phyloP scores from a whole-genome alignment of 108 stramenopile species.

The Cyclotella baltica region DNA sequence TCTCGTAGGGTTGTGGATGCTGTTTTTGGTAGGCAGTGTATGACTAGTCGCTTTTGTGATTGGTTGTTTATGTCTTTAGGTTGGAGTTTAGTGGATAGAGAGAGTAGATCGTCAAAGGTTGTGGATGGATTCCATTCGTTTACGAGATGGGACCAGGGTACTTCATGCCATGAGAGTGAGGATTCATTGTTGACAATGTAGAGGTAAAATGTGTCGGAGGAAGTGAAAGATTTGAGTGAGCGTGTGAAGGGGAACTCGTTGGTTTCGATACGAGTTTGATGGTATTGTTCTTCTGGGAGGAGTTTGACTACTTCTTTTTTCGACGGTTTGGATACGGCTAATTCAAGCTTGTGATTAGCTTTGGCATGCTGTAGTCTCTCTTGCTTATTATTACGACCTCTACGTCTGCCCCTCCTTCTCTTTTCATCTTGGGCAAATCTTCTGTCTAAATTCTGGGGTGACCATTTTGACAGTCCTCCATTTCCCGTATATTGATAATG shows the following conservation, averaged over 20 bases:
- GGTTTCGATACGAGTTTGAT: background rate
- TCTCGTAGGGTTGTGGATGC: conserved; percentile 39
- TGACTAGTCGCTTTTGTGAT: conserved; percentile 19
- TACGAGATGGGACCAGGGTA: conserved; percentile 30
- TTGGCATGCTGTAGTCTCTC: background rate
- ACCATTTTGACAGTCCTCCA: background rate
- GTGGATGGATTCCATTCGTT: conserved; percentile 28
- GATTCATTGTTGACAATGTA: conserved; percentile 24
- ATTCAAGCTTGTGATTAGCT: background rate
- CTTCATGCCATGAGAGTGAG: conserved; percentile 34
- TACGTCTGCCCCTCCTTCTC: background rate
- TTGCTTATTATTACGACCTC: background rate
- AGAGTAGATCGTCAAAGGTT: conserved; percentile 13
- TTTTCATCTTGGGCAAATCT: background rate
- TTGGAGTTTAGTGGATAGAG: background rate
- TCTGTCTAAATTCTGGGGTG: background rate
- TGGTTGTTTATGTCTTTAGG: background rate
- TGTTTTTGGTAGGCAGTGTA: conserved; percentile 46
- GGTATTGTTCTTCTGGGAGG: conserved; percentile 9
- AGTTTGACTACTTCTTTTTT: background rate
- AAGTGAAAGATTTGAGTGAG: conserved; percentile 13
- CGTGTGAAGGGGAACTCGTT: conserved; percentile 34
- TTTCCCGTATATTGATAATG: background rate
- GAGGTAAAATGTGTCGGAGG: conserved; percentile 15
- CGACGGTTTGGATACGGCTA: background rate